Base-by-base conservation (phyloP, 1,284 basidiomycete genomes). In the Heliocybe sulcata region DNA sequence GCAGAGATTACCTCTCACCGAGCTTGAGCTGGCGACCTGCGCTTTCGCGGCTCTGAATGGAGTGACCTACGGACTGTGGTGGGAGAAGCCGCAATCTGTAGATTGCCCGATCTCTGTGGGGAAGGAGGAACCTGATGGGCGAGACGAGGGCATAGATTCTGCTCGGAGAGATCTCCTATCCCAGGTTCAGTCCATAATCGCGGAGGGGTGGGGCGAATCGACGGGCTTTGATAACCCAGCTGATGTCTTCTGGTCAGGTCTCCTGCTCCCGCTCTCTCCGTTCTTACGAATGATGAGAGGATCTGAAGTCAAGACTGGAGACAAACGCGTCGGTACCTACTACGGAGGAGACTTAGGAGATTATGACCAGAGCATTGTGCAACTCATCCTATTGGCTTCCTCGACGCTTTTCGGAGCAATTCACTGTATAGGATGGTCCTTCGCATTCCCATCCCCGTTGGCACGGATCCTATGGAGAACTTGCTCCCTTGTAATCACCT, bases 21-120 rank as follows among this genome's bases (percentile, higher is more conserved):
- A 68, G 45, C 56, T 72, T 11, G 71, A 73, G 55, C 54, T 72
- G 1, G 54, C 63, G 6, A 70, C 70, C 0, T 33, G 67, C 23
- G 67, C 63, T 1, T 68, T 67, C 53, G 65, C 67, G 0, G 31
- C 57, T 0, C 55, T 72, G 25, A 70, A 63, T 33, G 48, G 55
- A 2, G 35, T 65, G 1, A 63, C 64, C 26, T 70, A 67, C 51
- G 47, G 54, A 14, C 55, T 68, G 12, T 74, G 71, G 71, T 72
- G 69, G 68, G 55, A 67, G 38, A 74, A 75, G 52, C 72, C 72
- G 2, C 58, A 42, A 16, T 42, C 38, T 42, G 38, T 42, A 4
- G 38, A 16, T n/a, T 42, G 16, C n/a, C 38, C 38, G 4, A 6
- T n/a, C 4, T 6, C 38, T 6, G n/a, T 42, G 6, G 38, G 38